Conservation (phyloP, 2,329 filamentous ascomycete genomes). For the Chaetomium globosum region DNA sequence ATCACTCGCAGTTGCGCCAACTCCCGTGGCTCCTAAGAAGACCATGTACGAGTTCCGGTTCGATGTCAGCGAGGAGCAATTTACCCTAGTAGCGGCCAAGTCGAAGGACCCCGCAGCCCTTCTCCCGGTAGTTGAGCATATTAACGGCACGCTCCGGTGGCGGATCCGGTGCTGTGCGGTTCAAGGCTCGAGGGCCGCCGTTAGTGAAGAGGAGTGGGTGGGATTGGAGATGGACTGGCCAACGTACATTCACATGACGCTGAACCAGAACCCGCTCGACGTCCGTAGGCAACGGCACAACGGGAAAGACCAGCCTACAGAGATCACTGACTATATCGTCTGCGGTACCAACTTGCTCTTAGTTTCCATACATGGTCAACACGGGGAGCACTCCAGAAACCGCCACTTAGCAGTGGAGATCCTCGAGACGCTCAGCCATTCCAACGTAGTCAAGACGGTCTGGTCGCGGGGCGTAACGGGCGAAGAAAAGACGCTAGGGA, state of each 20-base stretch:
- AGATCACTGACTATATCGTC: conserved; percentile 65
- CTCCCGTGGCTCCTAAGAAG: conserved; percentile 41
- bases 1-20: conserved; percentile 54
- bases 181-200: conserved; percentile 31
- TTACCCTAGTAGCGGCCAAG: conserved; percentile 40
- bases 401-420: conserved; percentile 72
- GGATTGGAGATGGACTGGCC: conserved; percentile 71
- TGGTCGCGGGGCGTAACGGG: conserved; percentile 45
- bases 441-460: conserved; percentile 48
- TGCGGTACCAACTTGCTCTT: conserved; percentile 64
- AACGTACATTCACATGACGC: conserved; percentile 64
- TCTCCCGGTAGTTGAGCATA: conserved; percentile 46
- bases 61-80: conserved; percentile 33
- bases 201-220: conserved; percentile 61
- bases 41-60: conserved; percentile 53
- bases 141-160: conserved; percentile 61
- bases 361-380: conserved; percentile 48
- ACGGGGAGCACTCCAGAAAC: conserved; percentile 37
- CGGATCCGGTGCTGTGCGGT: conserved; percentile 67
- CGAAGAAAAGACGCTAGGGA: conserved; percentile 53
- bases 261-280: conserved; percentile 64
- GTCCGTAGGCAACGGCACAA: conserved; percentile 70
- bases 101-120: conserved; percentile 32
- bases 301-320: conserved; percentile 73
- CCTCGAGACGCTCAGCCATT: conserved; percentile 59